Percentiles rank a stretch among this genome's conserved stretches.
Evolutionary conservation across 2,329 filamentous ascomycete genomes (phyloP).

Genomic region (Alternaria brassicae): DNA sequence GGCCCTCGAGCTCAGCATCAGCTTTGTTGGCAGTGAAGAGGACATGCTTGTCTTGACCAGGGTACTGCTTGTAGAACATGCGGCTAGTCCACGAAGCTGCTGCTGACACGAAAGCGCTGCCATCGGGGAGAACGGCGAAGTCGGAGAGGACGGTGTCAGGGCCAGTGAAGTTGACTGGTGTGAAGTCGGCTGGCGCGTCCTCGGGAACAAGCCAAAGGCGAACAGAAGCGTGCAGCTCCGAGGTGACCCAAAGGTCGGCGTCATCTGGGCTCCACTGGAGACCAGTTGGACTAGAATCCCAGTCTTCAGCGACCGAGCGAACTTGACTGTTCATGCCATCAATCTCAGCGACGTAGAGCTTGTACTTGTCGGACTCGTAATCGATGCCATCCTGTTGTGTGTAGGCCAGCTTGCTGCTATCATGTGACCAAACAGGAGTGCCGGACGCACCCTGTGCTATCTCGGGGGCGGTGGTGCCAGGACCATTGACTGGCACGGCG

Average conservation of each 20-base stretch:
- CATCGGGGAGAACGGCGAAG: constrained; percentile 65
- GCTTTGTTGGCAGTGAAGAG: constrained; percentile 69
- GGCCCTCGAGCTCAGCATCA: constrained; percentile 69
- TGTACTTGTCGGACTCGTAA: constrained; percentile 81
- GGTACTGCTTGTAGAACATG: constrained; percentile 41
- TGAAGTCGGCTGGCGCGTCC: constrained; percentile 60
- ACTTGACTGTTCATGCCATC: constrained; percentile 38
- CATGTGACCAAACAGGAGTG: constrained; percentile 74
- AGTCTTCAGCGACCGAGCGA: constrained; percentile 40
- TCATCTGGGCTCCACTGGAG: constrained; percentile 42
- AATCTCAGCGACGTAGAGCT: constrained; percentile 51
- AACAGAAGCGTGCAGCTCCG: constrained; percentile 40
- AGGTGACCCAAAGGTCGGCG: constrained; percentile 41
- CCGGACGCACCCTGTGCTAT: constrained; percentile 68
- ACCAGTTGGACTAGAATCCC: constrained; percentile 43
- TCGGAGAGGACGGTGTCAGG: constrained; percentile 44
- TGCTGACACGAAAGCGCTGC: constrained; percentile 56
- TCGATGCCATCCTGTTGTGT: constrained; percentile 69
- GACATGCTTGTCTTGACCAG: constrained; percentile 43
- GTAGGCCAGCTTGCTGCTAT: constrained; percentile 76
- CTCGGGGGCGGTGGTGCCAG: constrained; percentile 38
- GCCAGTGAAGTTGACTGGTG: constrained; percentile 54
- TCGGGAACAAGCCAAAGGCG: constrained; percentile 68
- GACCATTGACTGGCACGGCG: constrained; percentile 43
- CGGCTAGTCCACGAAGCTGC: constrained; percentile 42